These are phyloP conservation scores for grape (Vitis vinifera) DNA, from an alignment of 164 flowering plant species.

Conservation along the genomic window DNA sequence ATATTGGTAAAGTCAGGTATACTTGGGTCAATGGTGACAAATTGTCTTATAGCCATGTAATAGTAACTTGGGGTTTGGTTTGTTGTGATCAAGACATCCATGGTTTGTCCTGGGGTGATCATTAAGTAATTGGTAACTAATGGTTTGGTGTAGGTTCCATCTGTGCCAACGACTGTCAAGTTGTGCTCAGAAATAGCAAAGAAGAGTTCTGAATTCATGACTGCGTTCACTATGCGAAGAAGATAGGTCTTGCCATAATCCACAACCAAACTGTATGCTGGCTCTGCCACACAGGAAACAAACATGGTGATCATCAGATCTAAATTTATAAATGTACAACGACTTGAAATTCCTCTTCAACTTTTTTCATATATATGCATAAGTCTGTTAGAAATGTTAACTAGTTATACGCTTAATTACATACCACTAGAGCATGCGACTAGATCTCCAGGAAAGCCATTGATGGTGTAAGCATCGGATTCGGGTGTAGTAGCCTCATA, in stretches of 20 bases:
- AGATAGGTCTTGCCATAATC: constrained; percentile 23
- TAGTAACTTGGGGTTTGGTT: constrained; percentile 13
- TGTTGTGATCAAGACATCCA: constrained; percentile 19
- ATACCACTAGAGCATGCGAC: constrained; percentile 26
- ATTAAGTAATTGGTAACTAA: constrained; percentile 4
- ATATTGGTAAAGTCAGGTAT: constrained; percentile 16
- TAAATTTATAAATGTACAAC: too few species aligned
- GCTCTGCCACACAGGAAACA: neutral
- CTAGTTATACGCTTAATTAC: too few species aligned
- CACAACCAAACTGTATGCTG: neutral
- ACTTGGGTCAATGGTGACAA: neutral
- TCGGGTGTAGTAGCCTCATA: constrained; percentile 18
- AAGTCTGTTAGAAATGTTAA: too few species aligned
- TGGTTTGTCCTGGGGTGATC: constrained; percentile 32
- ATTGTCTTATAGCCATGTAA: constrained; percentile 15
- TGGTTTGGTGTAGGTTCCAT: constrained; percentile 19
- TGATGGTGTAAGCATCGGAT: constrained; percentile 31
- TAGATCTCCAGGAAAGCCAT: constrained; percentile 37
- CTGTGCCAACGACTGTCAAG: constrained; percentile 20
- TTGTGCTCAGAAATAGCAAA: constrained; percentile 23
- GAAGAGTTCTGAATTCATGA: constrained; percentile 15
- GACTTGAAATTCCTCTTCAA: too few species aligned
- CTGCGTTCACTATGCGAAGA: constrained; percentile 21
- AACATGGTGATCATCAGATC: too few species aligned
- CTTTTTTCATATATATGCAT: too few species aligned